A percentile compares a stretch with the other conserved stretches of the same genome.
These are phyloP conservation scores for Boletus vinaceobasis DNA, from an alignment of 768 basidiomycete species.

Conservation along the genomic window DNA sequence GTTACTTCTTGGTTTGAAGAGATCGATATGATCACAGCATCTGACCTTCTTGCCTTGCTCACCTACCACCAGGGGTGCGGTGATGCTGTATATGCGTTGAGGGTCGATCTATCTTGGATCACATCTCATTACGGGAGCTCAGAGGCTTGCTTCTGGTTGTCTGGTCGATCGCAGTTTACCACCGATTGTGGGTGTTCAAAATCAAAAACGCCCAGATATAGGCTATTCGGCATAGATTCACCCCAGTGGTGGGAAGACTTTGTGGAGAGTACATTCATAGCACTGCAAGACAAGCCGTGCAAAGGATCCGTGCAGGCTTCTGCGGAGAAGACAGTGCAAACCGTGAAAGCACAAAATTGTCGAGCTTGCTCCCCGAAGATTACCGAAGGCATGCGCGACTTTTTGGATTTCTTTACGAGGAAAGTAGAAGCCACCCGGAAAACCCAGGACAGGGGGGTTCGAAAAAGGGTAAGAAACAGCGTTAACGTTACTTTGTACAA, in stretches of 20 bases:
- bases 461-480: not conserved
- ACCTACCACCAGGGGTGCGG: slow-evolving; percentile 19
- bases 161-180: not conserved
- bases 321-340: slow-evolving; percentile 1
- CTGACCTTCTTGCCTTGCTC: slow-evolving; percentile 22
- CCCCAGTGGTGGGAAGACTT: slow-evolving; percentile 23
- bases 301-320: not conserved
- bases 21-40: slow-evolving; percentile 23
- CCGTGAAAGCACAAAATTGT: not conserved
- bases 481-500: not conserved
- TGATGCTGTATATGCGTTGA: slow-evolving; percentile 5
- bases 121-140: not conserved
- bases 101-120: slow-evolving; percentile 10
- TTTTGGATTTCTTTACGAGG: slow-evolving; percentile 5
- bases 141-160: slow-evolving; percentile 10
- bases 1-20: slow-evolving; percentile 22
- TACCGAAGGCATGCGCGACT: slow-evolving; percentile 11
- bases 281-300: slow-evolving; percentile 19
- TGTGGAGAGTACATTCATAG: slow-evolving; percentile 10
- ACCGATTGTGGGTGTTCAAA: not conserved
- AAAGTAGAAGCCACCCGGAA: slow-evolving; percentile 7
- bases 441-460: not conserved
- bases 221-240: not conserved
- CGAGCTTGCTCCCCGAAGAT: not conserved
- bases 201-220: not conserved